Conservation (phyloP, 768 basidiomycete species). For the Clathrus columnatus region DNA sequence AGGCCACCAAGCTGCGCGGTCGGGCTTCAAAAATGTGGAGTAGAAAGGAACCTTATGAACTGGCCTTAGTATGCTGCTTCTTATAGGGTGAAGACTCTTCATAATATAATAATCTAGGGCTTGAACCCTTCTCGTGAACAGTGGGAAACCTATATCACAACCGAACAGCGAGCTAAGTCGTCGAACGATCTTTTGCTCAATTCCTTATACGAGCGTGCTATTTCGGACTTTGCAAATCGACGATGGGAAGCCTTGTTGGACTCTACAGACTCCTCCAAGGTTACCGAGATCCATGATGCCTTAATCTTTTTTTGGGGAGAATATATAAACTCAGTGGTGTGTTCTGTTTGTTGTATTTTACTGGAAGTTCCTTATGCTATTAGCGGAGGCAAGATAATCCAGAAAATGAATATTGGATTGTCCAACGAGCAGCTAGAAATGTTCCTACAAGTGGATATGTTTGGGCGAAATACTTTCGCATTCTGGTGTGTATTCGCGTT, state of each 20-base stretch:
- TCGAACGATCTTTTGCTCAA: slow-evolving; percentile 50
- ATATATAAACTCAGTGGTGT: slow-evolving; percentile 62
- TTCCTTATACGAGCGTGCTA: slow-evolving; percentile 64
- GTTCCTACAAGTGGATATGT: slow-evolving; percentile 69
- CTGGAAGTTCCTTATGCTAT: not conserved
- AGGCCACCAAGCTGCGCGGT: slow-evolving; percentile 65
- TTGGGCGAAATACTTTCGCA: slow-evolving; percentile 71
- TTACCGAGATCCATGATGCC: slow-evolving; percentile 38
- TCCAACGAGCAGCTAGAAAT: slow-evolving; percentile 58
- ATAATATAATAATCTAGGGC: slow-evolving; percentile 18
- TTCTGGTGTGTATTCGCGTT: slow-evolving; percentile 38
- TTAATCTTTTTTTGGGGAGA: slow-evolving; percentile 64
- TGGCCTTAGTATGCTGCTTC: slow-evolving; percentile 40
- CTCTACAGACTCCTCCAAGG: not conserved
- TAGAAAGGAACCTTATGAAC: slow-evolving; percentile 56
- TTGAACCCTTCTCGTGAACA: slow-evolving; percentile 41
- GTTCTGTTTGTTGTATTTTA: slow-evolving; percentile 17
- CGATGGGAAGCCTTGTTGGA: slow-evolving; percentile 7
- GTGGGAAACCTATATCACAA: slow-evolving; percentile 53
- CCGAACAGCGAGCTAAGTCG: slow-evolving; percentile 52
- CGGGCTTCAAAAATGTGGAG: slow-evolving; percentile 52
- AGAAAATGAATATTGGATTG: slow-evolving; percentile 31
- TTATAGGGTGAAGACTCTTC: not conserved
- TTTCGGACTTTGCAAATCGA: slow-evolving; percentile 27
- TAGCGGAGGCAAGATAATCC: slow-evolving; percentile 40